Base-by-base conservation (phyloP, 192 early-diverging fungal genomes). In the Coemansia aciculifera region DNA sequence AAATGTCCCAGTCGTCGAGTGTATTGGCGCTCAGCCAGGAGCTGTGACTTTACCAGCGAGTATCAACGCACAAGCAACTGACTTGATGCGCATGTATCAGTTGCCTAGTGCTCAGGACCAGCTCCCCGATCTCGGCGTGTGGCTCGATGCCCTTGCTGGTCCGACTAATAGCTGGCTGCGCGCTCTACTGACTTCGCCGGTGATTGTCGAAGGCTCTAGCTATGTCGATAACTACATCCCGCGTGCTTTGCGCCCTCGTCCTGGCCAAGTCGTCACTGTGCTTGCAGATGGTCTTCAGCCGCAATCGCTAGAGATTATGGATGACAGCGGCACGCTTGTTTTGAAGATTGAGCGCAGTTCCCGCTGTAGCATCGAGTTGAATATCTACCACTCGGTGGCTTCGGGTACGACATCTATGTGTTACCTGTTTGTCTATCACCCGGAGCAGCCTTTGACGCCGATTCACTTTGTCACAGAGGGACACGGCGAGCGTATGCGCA, bases 1-100 rank as follows among this genome's bases (percentile, higher is more conserved):
- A 15, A 63, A 54, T 29, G 90, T 98, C 56, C 93, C 94, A 13
- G 67, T 87, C 19, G 87, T 90, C 54, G 92, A 94, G 66, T 93
- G 90, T 75, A 81, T 94, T 65, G 90, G 62, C 0, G 27, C 46
- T 36, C 32, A 64, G 2, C n/a, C 44, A 4, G 11, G 44, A 37
- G 19, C 36, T 4, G 23, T 12, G 5, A 2, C 34, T 0, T 51
- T 70, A 39, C 51, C 54, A 21, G 36, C 11, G 0, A n/a, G 12
- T n/a, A 40, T 73, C 49, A 49, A 3, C 1, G 57, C 31, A 8
- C 46, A 23, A 21, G 19, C 49, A 15, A 31, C 38, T 13, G 57
- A 34, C 19, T 32, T 29, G 7, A 21, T 3, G 19, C 61, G 61
- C n/a, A 32, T 57, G 3, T 63, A 64, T 24, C 19, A 31, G 12